Evolutionary conservation across 257 asterid species (phyloP).

Genomic region (Paraleonurus japonicus): DNA sequence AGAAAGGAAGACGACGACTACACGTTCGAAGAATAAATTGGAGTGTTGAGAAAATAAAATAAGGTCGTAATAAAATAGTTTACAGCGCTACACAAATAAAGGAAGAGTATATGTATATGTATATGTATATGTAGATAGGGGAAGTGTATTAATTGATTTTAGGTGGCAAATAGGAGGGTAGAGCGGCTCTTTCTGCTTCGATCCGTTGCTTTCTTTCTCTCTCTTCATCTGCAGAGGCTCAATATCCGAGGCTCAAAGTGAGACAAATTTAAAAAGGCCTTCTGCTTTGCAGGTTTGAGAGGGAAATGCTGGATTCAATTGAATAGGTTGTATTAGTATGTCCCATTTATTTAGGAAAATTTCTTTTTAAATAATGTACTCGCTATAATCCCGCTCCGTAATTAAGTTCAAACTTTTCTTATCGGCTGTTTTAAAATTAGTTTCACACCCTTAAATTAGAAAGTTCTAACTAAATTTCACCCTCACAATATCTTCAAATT

Average conservation of each 20-base stretch:
- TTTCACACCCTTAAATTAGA: too few species aligned
- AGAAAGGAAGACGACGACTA: neutral
- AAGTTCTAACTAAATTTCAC: too few species aligned
- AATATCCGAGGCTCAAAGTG: neutral
- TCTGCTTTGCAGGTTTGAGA: constrained; percentile 11
- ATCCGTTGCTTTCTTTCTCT: constrained; percentile 44
- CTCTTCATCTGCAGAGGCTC: neutral
- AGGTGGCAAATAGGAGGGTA: neutral
- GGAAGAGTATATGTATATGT: too few species aligned
- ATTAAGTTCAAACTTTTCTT: too few species aligned
- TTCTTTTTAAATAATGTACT: too few species aligned
- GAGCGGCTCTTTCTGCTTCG: constrained; percentile 24
- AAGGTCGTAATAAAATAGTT: too few species aligned
- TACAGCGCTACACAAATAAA: too few species aligned
- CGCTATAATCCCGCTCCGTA: too few species aligned
- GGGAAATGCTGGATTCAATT: neutral
- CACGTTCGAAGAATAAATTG: neutral
- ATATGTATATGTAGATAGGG: too few species aligned
- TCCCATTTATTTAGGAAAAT: neutral
- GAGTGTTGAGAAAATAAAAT: too few species aligned
- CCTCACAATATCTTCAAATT: too few species aligned
- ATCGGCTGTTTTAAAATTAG: too few species aligned
- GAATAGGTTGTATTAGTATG: neutral
- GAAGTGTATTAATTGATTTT: neutral
- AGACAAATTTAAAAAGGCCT: neutral